Base-by-base conservation (phyloP, 1,284 basidiomycete species). In the Moniliophthora roreri region DNA sequence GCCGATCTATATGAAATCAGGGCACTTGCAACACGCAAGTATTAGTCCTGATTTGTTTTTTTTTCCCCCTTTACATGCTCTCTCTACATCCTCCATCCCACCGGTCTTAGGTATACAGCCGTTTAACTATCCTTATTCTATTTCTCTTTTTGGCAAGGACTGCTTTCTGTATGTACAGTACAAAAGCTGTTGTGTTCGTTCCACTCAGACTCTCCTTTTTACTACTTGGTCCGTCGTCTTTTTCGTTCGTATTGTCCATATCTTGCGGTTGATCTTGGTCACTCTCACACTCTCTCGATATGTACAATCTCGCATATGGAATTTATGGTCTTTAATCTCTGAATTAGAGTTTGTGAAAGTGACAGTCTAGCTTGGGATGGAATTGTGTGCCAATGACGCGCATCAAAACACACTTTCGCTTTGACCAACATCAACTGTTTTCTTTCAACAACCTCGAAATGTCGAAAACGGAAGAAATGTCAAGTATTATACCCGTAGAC, bases 21-120 rank as follows among this genome's bases (percentile, higher is more conserved):
- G 60, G 85, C 86, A 35, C 80, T 92, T 57, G 89, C 89, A 20
- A 91, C 88, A 34, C 81, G 88, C 64, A 85, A 84, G 66, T 91
- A 91, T 69, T 89, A 66, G 81, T 57, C 41, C 53, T 47, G 48
- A 36, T 48, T 57, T 42, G 6, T n/a, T 51, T 36, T 23, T 42
- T 47, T 13, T 21, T 46, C 1, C 24, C n/a, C n/a, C n/a, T n/a
- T 28, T 56, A 26, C 41, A 41, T 52, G 37, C 50, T 41, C 36
- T 55, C 39, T 41, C 34, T 45, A 37, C 38, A 37, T 37, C 28
- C 48, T 18, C 32, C 44, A 38, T 28, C 5, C 50, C 47, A n/a
- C 35, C 44, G 28, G 26, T 32, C 41, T 24, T 44, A 32, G 28
- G 26, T 50, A 42, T 51, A 57, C 49, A 56, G 44, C 51, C 56